Evolutionary conservation across 2,329 filamentous ascomycete genomes (phyloP).

Genomic region (Camptophora hylomeconis): DNA sequence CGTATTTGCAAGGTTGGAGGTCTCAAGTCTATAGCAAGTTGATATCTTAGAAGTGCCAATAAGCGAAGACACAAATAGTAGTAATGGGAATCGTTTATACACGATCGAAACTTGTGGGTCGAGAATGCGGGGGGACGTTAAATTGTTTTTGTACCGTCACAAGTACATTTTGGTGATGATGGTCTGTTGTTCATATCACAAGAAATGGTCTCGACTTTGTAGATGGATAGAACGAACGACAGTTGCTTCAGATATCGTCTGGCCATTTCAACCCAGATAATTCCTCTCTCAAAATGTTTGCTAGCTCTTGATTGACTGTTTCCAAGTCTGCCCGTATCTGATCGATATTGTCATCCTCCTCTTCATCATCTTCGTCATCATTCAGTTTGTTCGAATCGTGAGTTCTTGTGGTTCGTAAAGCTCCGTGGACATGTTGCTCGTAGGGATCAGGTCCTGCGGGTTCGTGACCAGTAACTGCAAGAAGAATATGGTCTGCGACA

Average conservation of each 20-base stretch:
- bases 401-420: neutral
- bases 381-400: neutral
- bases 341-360: constrained; percentile 8
- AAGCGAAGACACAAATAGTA: too few species aligned
- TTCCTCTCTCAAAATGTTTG: constrained; percentile 11
- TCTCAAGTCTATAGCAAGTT: too few species aligned
- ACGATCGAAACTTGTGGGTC: too few species aligned
- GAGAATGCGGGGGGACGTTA: too few species aligned
- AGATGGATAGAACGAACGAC: too few species aligned
- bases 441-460: constrained; percentile 6
- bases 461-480: constrained; percentile 16
- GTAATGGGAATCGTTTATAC: too few species aligned
- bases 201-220: too few species aligned
- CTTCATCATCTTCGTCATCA: constrained; percentile 4
- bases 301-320: constrained; percentile 14
- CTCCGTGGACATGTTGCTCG: constrained; percentile 4
- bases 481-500: constrained; percentile 15
- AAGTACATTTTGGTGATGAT: too few species aligned
- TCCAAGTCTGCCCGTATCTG: constrained; percentile 14
- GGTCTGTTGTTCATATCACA: too few species aligned
- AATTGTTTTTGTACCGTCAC: too few species aligned
- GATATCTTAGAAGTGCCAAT: too few species aligned
- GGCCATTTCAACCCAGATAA: constrained; percentile 15
- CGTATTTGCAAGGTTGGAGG: too few species aligned
- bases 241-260: constrained; percentile 14